Base-by-base conservation (phyloP, 768 basidiomycete species). In the Leccinellum luteum region DNA sequence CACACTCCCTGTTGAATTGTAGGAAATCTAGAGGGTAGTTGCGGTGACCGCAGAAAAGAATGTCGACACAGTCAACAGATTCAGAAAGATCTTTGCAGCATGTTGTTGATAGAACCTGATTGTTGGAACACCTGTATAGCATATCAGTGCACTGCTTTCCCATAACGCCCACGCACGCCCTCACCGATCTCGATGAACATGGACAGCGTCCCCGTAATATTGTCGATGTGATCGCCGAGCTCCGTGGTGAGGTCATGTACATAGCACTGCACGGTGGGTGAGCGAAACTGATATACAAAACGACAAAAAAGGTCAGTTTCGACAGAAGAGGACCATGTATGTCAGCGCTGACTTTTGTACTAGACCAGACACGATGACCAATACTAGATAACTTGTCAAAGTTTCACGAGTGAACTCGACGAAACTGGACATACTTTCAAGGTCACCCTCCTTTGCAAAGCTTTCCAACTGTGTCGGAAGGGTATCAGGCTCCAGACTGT, bases 31-130 rank as follows among this genome's bases (percentile, higher is more conserved):
- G 56, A 81, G 64, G 5, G 78, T 79, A 28, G 75, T 75, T 50
- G 81, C 80, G 2, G 80, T 82, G 55, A 81, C 79, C 32, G 79
- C 80, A 21, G 78, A 79, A 65, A 82, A 82, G 70, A 82, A 82
- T 15, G 80, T 82, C 30, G 80, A 80, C 10, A 81, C 80, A 3
- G 80, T 82, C 55, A 79, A 80, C 52, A 81, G 59, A 64, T 82
- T 82, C 49, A 81, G 60, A 27, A 82, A 64, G 56, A 81, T 81
- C 21, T 71, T 64, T 4, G 79, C 78, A 48, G 75, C 78, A 52
- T 81, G 81, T 55, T 81, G 78, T 60, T 82, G 80, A 51, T 80
- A 79, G 61, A 81, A 80, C 34, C 80, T 75, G 62, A 82, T 83
- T 31, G 81, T 80, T 48, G 80, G 80, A 6, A 83, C 80, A 65